Conservation (phyloP, 2,329 filamentous ascomycete genomes). For the Scedosporium dehoogii region DNA sequence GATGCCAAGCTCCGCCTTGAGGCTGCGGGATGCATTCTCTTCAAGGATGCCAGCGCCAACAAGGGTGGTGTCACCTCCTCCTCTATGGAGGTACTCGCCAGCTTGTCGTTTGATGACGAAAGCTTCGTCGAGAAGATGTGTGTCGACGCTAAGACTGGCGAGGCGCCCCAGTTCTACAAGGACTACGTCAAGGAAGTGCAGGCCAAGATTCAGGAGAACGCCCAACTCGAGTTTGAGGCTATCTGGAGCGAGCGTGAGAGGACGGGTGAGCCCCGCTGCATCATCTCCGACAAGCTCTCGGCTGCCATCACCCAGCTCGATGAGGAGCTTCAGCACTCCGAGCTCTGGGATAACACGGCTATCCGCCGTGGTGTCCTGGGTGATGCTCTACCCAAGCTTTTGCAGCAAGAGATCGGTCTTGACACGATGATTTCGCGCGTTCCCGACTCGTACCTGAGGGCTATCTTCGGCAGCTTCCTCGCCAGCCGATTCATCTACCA, state of each 20-base stretch:
- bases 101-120: constrained; percentile 84
- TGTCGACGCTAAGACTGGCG: constrained; percentile 54
- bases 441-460: constrained; percentile 81
- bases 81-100: constrained; percentile 89
- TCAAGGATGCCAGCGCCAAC: constrained; percentile 97
- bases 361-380: constrained; percentile 69
- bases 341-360: constrained; percentile 76
- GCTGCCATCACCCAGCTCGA: constrained; percentile 92
- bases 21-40: constrained; percentile 86
- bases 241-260: constrained; percentile 91
- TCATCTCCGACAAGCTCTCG: constrained; percentile 86
- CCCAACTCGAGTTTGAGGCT: constrained; percentile 88
- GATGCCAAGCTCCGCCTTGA: constrained; percentile 94
- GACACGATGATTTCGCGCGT: constrained; percentile 80
- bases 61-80: constrained; percentile 98
- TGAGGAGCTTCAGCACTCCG: constrained; percentile 88
- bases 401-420: constrained; percentile 83
- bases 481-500: constrained; percentile 95
- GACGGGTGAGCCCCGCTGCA: constrained; percentile 68
- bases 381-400: constrained; percentile 75
- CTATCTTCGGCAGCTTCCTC: constrained; percentile 93
- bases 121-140: constrained; percentile 94
- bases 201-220: constrained; percentile 82
- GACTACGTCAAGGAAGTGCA: constrained; percentile 89
- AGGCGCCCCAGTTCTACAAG: constrained; percentile 82